A percentile compares a stretch with the other conserved stretches of the same genome.
phyloP scores from a whole-genome alignment of 805 yeast species.

The Lachancea sp. region DNA sequence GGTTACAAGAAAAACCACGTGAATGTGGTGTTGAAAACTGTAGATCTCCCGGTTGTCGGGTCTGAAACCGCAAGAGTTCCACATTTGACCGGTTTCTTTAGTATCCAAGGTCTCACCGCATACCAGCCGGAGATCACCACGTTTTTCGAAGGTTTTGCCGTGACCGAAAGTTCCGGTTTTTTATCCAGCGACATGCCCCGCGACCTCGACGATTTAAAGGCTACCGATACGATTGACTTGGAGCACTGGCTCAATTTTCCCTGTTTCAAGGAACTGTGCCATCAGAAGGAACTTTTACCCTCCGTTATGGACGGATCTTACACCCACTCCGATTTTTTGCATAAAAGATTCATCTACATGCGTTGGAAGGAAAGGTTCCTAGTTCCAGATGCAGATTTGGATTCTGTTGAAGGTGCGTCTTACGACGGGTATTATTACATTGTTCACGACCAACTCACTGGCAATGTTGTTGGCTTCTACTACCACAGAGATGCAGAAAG shows the following conservation, averaged over 20 bases:
- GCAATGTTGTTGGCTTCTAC: slow-evolving; percentile 72
- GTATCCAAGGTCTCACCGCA: slow-evolving; percentile 61
- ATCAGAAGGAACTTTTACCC: slow-evolving; percentile 13
- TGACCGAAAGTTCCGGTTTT: slow-evolving; percentile 27
- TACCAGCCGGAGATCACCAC: slow-evolving; percentile 68
- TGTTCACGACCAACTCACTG: slow-evolving; percentile 70
- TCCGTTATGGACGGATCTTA: slow-evolving; percentile 18
- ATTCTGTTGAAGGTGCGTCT: slow-evolving; percentile 61
- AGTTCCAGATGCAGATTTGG: slow-evolving; percentile 63
- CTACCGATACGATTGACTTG: slow-evolving; percentile 53
- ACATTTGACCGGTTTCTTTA: slow-evolving; percentile 53
- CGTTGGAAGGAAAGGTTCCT: slow-evolving; percentile 91
- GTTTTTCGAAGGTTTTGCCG: slow-evolving; percentile 48
- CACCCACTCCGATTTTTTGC: slow-evolving; percentile 28
- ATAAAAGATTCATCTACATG: slow-evolving; percentile 63
- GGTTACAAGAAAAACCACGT: slow-evolving; percentile 42
- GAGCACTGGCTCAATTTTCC: slow-evolving; percentile 62
- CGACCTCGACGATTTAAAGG: slow-evolving; percentile 46
- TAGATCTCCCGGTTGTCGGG: slow-evolving; percentile 37
- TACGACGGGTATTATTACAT: slow-evolving; percentile 91
- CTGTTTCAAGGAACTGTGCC: slow-evolving; percentile 35
- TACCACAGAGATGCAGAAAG: slow-evolving; percentile 75
- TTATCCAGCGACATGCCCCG: slow-evolving; percentile 25
- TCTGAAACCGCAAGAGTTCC: slow-evolving; percentile 28
- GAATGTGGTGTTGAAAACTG: slow-evolving; percentile 49